These are phyloP conservation scores for Candida michaelii DNA, from an alignment of 805 yeast species.

Conservation along the genomic window DNA sequence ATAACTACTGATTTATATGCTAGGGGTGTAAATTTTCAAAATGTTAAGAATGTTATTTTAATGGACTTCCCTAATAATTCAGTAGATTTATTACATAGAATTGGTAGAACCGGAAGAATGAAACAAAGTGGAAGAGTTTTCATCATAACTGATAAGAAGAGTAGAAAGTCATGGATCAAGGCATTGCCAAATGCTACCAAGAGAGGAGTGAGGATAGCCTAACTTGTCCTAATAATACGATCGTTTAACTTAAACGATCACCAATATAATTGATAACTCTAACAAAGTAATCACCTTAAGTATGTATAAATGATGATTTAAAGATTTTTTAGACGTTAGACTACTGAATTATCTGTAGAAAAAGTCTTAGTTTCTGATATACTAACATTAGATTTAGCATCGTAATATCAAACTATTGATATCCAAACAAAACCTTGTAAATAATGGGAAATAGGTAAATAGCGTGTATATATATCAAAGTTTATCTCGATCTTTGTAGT, in stretches of 20 bases:
- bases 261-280: too few relatives aligned
- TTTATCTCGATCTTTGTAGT: too few relatives aligned
- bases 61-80: slow-evolving; percentile 85
- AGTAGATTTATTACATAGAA: slow-evolving; percentile 84
- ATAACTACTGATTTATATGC: slow-evolving; percentile 89
- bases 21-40: slow-evolving; percentile 84
- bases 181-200: slow-evolving; percentile 69
- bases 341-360: slow-evolving; percentile 18
- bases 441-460: too few relatives aligned
- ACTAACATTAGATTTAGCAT: slow-evolving; percentile 9
- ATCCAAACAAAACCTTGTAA: too few relatives aligned
- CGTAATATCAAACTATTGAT: too few relatives aligned
- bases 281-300: too few relatives aligned
- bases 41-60: slow-evolving; percentile 76
- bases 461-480: too few relatives aligned
- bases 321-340: slow-evolving; percentile 17
- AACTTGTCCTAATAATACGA: too few relatives aligned
- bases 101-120: slow-evolving; percentile 94
- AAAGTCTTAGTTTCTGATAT: slow-evolving; percentile 13
- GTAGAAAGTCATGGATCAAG: slow-evolving; percentile 74
- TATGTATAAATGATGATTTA: slow-evolving; percentile 14
- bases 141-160: slow-evolving; percentile 67
- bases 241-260: too few relatives aligned
- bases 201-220: slow-evolving; percentile 16
- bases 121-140: slow-evolving; percentile 86